Evolutionary conservation across 495 filamentous ascomycete genomes (phyloP), one percentile per base, ranked within the genome.

Genomic region (Amorphotheca resinae): DNA sequence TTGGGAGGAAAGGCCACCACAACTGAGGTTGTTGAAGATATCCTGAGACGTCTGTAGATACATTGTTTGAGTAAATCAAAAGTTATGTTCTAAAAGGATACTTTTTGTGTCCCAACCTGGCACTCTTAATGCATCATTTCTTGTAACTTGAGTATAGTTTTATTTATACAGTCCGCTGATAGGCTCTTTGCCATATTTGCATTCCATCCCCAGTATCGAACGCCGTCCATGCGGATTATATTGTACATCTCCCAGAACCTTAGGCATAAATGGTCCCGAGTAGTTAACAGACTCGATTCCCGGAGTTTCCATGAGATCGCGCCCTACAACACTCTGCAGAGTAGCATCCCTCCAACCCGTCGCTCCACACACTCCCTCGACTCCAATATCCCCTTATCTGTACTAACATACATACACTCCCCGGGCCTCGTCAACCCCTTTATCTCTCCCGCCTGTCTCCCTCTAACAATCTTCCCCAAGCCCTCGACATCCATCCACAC

Each of bases 1-100:
- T 71, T 99, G 59, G 91, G 93, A 22, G 91, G 91, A 14, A 83
- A 70, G 52, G 86, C 89, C 33, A 79, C 72, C 37, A 99, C 91
- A 12, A 74, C 85, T 59, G 73, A 96, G 67, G 89, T 96, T 20
- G 69, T 95, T 38, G 70, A 80, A 51, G 93, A 99, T 69, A 79
- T 99, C 21, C 66, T 95, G 48, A 84, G 73, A 67, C 75, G 85
- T 54, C 58, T 96, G 63, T 96, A 80, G 69, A 51, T 49, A 11
- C 9, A 12, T 38, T 46, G 34, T 41, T 9, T 28, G 26, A 46
- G 26, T 35, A 30, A 30, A 41, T n/a, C n/a, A n/a, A 46, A 33
- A 33, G 12, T 33, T 33, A 12, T 33, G 12, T 33, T 11, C 31
- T n/a, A n/a, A n/a, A n/a, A n/a, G n/a, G n/a, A n/a, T n/a, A n/a